Conservation (phyloP, 257 asterid species). For the Nicotiana knightiana region DNA sequence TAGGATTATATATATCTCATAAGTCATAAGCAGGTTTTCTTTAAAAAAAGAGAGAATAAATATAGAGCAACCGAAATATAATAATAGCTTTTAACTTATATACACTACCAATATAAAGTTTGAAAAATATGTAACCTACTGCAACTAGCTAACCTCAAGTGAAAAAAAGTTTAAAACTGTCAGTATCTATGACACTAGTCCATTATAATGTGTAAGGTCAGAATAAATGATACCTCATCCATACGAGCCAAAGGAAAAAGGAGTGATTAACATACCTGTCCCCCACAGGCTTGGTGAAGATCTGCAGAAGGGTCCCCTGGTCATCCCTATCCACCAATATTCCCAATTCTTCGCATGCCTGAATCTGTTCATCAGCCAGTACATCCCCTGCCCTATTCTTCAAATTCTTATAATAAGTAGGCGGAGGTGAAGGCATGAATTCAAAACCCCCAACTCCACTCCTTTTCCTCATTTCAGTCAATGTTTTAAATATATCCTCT, state of each 20-base stretch:
- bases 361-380: constrained; percentile 64
- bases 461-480: constrained; percentile 89
- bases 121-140: background rate
- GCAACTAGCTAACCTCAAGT: background rate
- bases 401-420: constrained; percentile 66
- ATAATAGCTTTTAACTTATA: background rate
- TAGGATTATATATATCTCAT: background rate
- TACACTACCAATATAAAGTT: background rate
- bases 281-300: constrained; percentile 92
- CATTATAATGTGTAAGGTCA: too few species aligned
- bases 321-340: constrained; percentile 94
- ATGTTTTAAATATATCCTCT: constrained; percentile 70
- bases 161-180: background rate
- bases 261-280: constrained; percentile 51
- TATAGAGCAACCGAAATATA: background rate
- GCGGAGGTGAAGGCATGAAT: constrained; percentile 90
- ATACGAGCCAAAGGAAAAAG: background rate
- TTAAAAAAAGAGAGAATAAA: background rate
- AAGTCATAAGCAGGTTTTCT: background rate
- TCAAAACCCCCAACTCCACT: constrained; percentile 85
- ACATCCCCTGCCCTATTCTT: constrained; percentile 72
- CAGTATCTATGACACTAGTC: background rate
- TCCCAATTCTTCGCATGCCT: constrained; percentile 85
- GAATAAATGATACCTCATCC: background rate
- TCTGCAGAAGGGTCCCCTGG: constrained; percentile 96